Base-by-base conservation (phyloP, 148 eudicot genomes). In the Arctostaphylos glauca region DNA sequence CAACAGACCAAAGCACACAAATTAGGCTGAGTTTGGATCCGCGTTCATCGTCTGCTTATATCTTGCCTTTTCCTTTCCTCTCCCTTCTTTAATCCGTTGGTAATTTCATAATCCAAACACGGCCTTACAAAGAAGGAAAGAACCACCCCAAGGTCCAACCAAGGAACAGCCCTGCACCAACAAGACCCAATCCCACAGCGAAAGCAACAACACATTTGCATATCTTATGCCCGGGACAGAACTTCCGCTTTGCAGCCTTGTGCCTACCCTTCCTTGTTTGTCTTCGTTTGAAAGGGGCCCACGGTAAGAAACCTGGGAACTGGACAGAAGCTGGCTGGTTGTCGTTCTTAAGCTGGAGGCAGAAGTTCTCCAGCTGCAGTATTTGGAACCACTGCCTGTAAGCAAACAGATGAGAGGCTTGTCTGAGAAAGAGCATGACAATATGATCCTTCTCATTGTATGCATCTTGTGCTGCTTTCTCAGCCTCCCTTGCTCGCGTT, bases 401-500 rank as follows among this genome's bases (percentile, higher is more conserved):
- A 60, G 90, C 90, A 82, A 88, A 88, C 15, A 88, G 87, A 70
- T 85, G 83, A 2, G 90, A 88, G 8, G 90, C 90, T 71, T 88
- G 88, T 49, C 78, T 81, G 84, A 88, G 64, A 71, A 86, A 84
- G 41, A 83, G 85, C 44, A 71, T 86, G 82, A 86, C 16, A 14
- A 88, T 62, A 59, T 84, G 87, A 75, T 88, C 88, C 82, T 88
- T 88, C 50, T 88, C 90, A 3, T 84, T 44, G 77, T 78, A 82
- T 38, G 88, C 88, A 78, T 86, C 50, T 31, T 84, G 85, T 49
- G 88, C 90, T 15, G 78, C 83, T 73, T 84, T 86, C 80, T 88
- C 90, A 5, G 90, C 90, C 74, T 86, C 85, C 81, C 90, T 86
- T 80, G 90, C 90, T 75, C 90, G 86, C 56, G 85, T 86, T 86